Conservation (phyloP, 106 monocot genomes). For the Ottelia alismoides region DNA sequence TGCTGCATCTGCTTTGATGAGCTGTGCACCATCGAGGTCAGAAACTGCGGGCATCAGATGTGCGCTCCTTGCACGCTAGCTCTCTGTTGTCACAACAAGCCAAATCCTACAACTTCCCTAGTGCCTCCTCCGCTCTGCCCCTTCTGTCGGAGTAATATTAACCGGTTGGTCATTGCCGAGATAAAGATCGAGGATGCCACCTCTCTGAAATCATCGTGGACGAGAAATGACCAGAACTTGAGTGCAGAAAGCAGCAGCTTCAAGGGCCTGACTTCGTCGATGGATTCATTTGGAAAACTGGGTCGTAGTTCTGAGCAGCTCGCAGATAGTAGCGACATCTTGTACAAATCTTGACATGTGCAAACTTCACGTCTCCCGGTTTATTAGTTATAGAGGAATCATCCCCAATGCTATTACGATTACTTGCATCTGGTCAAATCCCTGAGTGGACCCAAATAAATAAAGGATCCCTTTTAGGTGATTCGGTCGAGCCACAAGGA, state of each 20-base stretch:
- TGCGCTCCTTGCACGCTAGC: conserved; percentile 84
- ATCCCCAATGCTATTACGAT: no score
- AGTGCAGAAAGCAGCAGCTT: conserved; percentile 91
- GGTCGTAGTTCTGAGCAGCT: conserved; percentile 32
- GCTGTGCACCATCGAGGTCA: conserved; percentile 7
- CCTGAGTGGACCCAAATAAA: no score
- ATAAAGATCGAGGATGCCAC: conserved; percentile 14
- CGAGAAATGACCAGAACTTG: conserved; percentile 27
- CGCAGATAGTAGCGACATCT: conserved; percentile 22
- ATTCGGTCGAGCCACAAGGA: no score
- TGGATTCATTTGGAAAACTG: conserved; percentile 63
- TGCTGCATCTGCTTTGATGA: conserved; percentile 14
- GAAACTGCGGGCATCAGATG: conserved; percentile 56
- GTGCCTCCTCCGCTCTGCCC: conserved; percentile 58
- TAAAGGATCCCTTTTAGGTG: no score
- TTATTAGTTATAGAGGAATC: no score
- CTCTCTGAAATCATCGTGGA: conserved; percentile 18
- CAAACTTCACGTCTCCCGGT: no score
- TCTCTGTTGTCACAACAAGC: conserved; percentile 90
- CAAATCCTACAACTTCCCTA: conserved; percentile 37
- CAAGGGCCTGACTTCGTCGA: conserved; percentile 59
- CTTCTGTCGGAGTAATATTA: conserved; percentile 76
- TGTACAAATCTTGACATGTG: conserved; percentile 36
- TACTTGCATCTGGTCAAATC: no score
- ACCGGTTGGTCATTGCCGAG: conserved; percentile 41